Evolutionary conservation across 257 asterid species (phyloP).

Genomic region (Thymus quinquecostatus): DNA sequence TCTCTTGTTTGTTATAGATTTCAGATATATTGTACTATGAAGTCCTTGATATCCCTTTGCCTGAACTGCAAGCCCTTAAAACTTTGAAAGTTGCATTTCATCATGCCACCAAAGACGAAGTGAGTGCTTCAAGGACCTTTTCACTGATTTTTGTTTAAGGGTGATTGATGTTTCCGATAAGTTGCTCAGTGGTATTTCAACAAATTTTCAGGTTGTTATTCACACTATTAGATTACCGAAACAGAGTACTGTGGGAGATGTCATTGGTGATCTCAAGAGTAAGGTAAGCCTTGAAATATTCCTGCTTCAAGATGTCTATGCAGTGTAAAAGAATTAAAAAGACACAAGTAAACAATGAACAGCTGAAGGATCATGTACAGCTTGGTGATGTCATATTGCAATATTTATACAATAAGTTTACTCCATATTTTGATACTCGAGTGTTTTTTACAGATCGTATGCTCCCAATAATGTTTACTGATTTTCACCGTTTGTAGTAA

Average conservation of each 20-base stretch:
- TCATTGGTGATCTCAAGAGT: constrained; percentile 67
- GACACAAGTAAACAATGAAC: neutral
- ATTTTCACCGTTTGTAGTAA: neutral
- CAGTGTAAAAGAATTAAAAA: neutral
- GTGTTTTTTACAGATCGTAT: constrained; percentile 1
- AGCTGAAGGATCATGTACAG: constrained; percentile 7
- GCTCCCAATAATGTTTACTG: constrained; percentile 10
- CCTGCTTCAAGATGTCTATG: constrained; percentile 13
- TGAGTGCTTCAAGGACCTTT: constrained; percentile 40
- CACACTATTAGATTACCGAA: constrained; percentile 79
- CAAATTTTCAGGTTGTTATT: constrained; percentile 61
- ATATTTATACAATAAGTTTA: neutral
- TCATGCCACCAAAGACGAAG: constrained; percentile 85
- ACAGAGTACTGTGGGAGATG: constrained; percentile 84
- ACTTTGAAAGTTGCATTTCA: constrained; percentile 90
- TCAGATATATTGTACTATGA: constrained; percentile 92
- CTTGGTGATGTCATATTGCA: neutral
- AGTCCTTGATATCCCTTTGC: constrained; percentile 90
- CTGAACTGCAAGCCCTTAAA: constrained; percentile 89
- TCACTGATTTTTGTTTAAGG: constrained; percentile 18
- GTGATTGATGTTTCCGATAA: constrained; percentile 7
- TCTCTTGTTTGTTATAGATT: constrained; percentile 45
- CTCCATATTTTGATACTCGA: neutral
- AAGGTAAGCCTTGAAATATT: constrained; percentile 48
- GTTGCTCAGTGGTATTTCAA: constrained; percentile 25